Base-by-base conservation (phyloP, 495 filamentous ascomycete genomes). In the Aspergillus campestris region DNA sequence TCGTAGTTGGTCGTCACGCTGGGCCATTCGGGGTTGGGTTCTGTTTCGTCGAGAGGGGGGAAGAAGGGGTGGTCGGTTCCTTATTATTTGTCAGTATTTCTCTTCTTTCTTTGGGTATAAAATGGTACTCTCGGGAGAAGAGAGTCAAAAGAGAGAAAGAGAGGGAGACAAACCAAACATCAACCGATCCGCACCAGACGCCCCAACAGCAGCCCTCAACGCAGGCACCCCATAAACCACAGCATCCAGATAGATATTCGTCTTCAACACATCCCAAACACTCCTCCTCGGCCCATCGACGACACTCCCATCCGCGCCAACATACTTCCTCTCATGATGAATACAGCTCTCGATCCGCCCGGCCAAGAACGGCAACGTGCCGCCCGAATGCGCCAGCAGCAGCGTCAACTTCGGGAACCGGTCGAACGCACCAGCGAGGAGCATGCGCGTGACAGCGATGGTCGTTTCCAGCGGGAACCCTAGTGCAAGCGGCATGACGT, bases 31-130 rank as follows among this genome's bases (percentile, higher is more conserved):
- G 18, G 18, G 18, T 72, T 72, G 43, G 77, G 75, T 15, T 70
- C 60, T 34, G 74, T 72, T 28, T 52, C 71, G 24, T 70, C 70
- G 10, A 94, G 53, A 1, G 89, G 89, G 30, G 91, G 91, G 64
- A 95, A 97, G 67, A 97, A 97, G 0, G 91, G 91, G 66, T 95
- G 87, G 62, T 95, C 91, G 3, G 88, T 94, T 13, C 86, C 78
- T 80, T 42, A 24, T 10, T 38, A 8, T n/a, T 6, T 44, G 49
- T 60, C 31, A 62, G 52, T 27, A 36, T 35, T n/a, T n/a, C n/a
- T n/a, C n/a, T n/a, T n/a, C n/a, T n/a, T n/a, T n/a, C n/a, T n/a
- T n/a, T n/a, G n/a, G n/a, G n/a, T n/a, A n/a, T n/a, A n/a, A n/a
- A n/a, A n/a, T n/a, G n/a, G n/a, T n/a, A n/a, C n/a, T n/a, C n/a